Evolutionary conservation across 2,329 filamentous ascomycete species (phyloP).

Genomic region (Colletotrichum shisoi): DNA sequence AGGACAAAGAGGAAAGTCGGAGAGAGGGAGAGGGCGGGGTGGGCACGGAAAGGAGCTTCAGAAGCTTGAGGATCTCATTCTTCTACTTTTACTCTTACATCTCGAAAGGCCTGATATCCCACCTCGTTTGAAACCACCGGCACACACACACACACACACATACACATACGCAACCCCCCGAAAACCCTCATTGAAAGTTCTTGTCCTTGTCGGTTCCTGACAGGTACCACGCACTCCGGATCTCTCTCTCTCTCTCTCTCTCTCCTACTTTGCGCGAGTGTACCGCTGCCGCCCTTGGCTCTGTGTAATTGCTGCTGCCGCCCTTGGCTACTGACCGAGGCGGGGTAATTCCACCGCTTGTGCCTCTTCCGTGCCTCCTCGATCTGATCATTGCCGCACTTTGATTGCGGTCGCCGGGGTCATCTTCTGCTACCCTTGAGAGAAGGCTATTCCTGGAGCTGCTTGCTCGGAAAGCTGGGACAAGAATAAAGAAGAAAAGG

Average conservation of each 20-base stretch:
- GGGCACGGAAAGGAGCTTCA: background rate
- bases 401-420: constrained; percentile 1
- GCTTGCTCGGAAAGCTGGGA: constrained; percentile 4
- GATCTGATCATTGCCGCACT: constrained; percentile 9
- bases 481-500: constrained; percentile 33
- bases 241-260: background rate
- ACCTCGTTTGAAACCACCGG: constrained; percentile 9
- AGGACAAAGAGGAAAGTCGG: constrained; percentile 4
- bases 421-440: constrained; percentile 8
- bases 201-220: constrained; percentile 5
- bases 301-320: constrained; percentile 21
- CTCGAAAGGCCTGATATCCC: constrained; percentile 14
- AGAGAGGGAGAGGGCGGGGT: background rate
- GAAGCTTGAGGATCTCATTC: background rate
- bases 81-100: too few species aligned
- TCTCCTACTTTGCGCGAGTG: background rate
- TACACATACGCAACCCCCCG: background rate
- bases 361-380: constrained; percentile 21
- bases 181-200: constrained; percentile 8
- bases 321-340: constrained; percentile 37
- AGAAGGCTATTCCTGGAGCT: constrained; percentile 24
- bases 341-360: constrained; percentile 33
- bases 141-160: background rate
- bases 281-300: constrained; percentile 2
- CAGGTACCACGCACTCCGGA: constrained; percentile 22